Evolutionary conservation across 2,329 filamentous ascomycete genomes (phyloP).

Genomic region (Dactylellina parvicollis): DNA sequence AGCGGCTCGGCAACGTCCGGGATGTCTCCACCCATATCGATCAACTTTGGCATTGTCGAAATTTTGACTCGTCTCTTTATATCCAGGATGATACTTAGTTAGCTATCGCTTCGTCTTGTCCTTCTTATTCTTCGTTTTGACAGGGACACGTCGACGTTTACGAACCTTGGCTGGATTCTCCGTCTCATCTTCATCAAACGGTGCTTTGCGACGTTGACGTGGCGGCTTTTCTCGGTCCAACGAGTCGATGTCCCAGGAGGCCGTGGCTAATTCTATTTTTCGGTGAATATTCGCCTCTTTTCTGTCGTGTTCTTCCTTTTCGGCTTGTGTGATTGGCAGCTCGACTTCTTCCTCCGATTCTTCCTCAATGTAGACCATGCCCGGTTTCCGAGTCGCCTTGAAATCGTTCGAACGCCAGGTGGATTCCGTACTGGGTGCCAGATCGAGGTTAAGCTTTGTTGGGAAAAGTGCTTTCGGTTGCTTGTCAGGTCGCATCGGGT

Average conservation of each 20-base stretch:
- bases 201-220: conserved; percentile 34
- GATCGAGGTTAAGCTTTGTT: conserved; percentile 86
- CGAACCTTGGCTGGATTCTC: conserved; percentile 64
- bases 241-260: conserved; percentile 23
- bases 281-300: conserved; percentile 79
- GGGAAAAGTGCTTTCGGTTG: conserved; percentile 83
- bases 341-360: conserved; percentile 64
- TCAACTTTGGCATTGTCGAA: conserved; percentile 53
- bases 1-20: conserved; percentile 75
- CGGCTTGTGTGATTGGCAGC: conserved; percentile 65
- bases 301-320: conserved; percentile 67
- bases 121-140: conserved; percentile 52
- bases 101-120: conserved; percentile 48
- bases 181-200: conserved; percentile 79
- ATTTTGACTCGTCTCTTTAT: conserved; percentile 54
- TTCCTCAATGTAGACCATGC: conserved; percentile 66
- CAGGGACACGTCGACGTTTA: conserved; percentile 52
- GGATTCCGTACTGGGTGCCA: conserved; percentile 86
- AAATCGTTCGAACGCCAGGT: conserved; percentile 62
- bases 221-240: conserved; percentile 17
- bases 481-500: conserved; percentile 78
- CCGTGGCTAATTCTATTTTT: conserved; percentile 83
- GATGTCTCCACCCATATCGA: conserved; percentile 63
- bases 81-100: conserved; percentile 24
- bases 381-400: conserved; percentile 67